A percentile compares a stretch with the other conserved stretches of the same genome.
phyloP scores from a whole-genome alignment of 805 yeast genomes.

The Hanseniaspora vineae region DNA sequence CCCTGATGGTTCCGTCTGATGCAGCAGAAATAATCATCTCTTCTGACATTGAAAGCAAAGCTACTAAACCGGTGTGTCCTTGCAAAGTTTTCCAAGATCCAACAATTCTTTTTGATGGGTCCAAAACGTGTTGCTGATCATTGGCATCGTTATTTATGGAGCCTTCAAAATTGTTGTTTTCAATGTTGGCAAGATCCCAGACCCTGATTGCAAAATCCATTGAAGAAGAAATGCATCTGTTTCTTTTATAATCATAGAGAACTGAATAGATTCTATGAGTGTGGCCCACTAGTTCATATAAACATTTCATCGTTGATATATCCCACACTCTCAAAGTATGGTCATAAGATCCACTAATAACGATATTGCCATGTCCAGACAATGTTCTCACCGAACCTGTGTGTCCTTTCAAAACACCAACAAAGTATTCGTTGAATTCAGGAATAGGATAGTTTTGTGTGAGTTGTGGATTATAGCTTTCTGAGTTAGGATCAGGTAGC shows the following conservation, averaged over 20 bases:
- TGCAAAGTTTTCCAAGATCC: conserved; percentile 46
- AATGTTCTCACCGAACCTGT: conserved; percentile 75
- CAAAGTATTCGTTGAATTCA: conserved; percentile 43
- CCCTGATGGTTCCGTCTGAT: conserved; percentile 82
- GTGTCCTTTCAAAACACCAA: conserved; percentile 63
- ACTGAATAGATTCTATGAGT: conserved; percentile 82
- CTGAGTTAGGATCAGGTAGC: conserved; percentile 38
- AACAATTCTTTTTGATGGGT: conserved; percentile 10
- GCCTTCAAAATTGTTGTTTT: neutral
- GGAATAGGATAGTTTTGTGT: conserved; percentile 21
- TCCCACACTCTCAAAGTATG: conserved; percentile 89
- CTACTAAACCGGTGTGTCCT: conserved; percentile 87
- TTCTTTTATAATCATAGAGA: conserved; percentile 60
- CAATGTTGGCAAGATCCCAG: conserved; percentile 43
- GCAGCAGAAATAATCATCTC: conserved; percentile 84
- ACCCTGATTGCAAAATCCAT: conserved; percentile 80
- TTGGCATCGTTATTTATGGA: no score
- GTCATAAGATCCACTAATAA: conserved; percentile 87
- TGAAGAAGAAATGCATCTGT: conserved; percentile 80
- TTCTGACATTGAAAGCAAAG: conserved; percentile 65
- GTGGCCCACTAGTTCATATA: conserved; percentile 69
- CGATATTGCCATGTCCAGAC: conserved; percentile 69
- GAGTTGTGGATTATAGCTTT: conserved; percentile 21
- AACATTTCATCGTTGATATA: conserved; percentile 57
- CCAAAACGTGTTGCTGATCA: neutral